Percentiles rank a stretch among this genome's conserved stretches.
These are phyloP conservation scores for Rugosomyces carneus DNA, from an alignment of 1,284 basidiomycete species.

Conservation along the genomic window DNA sequence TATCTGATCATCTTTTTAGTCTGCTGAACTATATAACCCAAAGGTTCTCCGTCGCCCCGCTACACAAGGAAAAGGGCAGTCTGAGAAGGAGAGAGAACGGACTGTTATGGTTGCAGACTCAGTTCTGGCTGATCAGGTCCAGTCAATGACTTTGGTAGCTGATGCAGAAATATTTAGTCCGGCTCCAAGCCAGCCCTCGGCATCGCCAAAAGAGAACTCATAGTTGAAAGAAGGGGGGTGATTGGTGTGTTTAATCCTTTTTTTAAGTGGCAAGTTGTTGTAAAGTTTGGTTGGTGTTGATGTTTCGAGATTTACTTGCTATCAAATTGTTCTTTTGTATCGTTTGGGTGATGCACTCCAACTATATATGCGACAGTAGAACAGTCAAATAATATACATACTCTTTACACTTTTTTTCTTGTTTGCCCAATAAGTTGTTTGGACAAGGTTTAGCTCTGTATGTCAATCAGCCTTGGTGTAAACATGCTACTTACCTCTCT, in stretches of 20 bases:
- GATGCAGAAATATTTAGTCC: constrained; percentile 4
- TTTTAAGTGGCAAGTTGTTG: constrained; percentile 7
- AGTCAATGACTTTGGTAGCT: constrained; percentile 28
- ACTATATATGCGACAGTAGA: constrained; percentile 7
- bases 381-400: constrained; percentile 9
- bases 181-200: not conserved
- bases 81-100: constrained; percentile 22
- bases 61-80: constrained; percentile 14
- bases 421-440: too few relatives aligned
- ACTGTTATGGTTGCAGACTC: constrained; percentile 21
- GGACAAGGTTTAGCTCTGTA: constrained; percentile 3
- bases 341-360: constrained; percentile 5
- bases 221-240: constrained; percentile 1
- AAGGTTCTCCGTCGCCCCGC: constrained; percentile 29
- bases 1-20: constrained; percentile 17
- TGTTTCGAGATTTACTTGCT: constrained; percentile 18
- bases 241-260: not conserved
- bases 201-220: constrained; percentile 1
- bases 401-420: not conserved
- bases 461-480: not conserved
- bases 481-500: constrained; percentile 4
- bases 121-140: constrained; percentile 30
- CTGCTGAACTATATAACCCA: constrained; percentile 50
- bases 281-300: constrained; percentile 1
- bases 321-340: constrained; percentile 12